phyloP scores from a whole-genome alignment of 2,329 filamentous ascomycete species.

The Colletotrichum theobromicola region DNA sequence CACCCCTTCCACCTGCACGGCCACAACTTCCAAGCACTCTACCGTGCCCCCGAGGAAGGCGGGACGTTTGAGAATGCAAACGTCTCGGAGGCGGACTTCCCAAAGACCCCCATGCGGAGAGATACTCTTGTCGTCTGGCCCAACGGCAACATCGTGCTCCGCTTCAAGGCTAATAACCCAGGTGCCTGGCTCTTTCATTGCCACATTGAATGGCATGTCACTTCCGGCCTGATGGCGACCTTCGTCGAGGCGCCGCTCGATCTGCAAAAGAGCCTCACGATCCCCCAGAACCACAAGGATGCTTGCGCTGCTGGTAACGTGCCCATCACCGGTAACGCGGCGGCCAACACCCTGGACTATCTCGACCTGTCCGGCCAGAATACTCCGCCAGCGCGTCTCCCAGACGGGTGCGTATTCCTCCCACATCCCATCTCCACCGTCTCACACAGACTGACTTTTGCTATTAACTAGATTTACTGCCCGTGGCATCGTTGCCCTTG shows the following conservation, averaged over 20 bases:
- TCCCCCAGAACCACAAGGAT: slow-evolving; percentile 65
- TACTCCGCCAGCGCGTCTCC: slow-evolving; percentile 57
- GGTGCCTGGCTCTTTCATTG: slow-evolving; percentile 78
- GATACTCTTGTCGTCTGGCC: slow-evolving; percentile 72
- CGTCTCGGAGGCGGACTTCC: slow-evolving; percentile 51
- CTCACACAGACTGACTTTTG: background rate
- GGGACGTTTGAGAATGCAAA: slow-evolving; percentile 58
- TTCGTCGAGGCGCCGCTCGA: slow-evolving; percentile 68
- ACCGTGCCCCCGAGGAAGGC: slow-evolving; percentile 62
- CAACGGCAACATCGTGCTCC: slow-evolving; percentile 70
- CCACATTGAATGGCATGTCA: slow-evolving; percentile 80
- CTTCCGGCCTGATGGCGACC: slow-evolving; percentile 68
- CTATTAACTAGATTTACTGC: slow-evolving; percentile 62
- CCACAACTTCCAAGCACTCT: slow-evolving; percentile 73
- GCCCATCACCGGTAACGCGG: slow-evolving; percentile 72
- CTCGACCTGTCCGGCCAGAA: slow-evolving; percentile 70
- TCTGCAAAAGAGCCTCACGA: slow-evolving; percentile 62
- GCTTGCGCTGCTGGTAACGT: slow-evolving; percentile 60
- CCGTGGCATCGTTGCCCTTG: slow-evolving; percentile 74
- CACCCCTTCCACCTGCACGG: slow-evolving; percentile 84
- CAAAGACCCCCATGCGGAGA: slow-evolving; percentile 65
- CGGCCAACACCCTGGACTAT: slow-evolving; percentile 69
- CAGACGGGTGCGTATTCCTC: slow-evolving; percentile 57
- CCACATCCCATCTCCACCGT: background rate
- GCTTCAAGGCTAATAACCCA: slow-evolving; percentile 73